Evolutionary conservation across 768 basidiomycete genomes (phyloP), one percentile per base, ranked within the genome.

Genomic region (Auriscalpium orientale): DNA sequence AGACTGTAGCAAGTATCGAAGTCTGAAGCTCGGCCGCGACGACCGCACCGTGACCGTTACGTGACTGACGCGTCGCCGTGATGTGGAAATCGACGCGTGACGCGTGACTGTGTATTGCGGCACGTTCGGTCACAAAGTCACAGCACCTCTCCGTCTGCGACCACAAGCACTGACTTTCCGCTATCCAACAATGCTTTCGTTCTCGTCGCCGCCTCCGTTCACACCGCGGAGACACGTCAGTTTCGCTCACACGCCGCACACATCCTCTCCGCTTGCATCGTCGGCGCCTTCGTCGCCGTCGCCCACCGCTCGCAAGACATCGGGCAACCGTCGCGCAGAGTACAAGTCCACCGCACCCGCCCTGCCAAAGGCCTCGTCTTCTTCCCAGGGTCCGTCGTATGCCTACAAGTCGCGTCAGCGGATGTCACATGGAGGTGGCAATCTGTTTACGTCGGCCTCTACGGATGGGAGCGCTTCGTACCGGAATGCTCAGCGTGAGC

Each of bases 401-500:
- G 52, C 60, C 48, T 59, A 56, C 48, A 28, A 48, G n/a, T 58
- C 58, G 38, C 55, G 51, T 22, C 40, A 22, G 1, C 20, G 40
- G 15, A 18, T 8, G 3, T 43, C 40, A 18, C 18, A 13, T 15
- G 3, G 21, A 20, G 12, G 40, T 15, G 16, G 40, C 10, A 51
- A 35, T 11, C 37, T 35, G 15, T 38, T 35, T 20, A 43, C 35
- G 21, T 43, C 52, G 5, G 16, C 52, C 46, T 55, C 47, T 5
- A 13, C n/a, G 21, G 46, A 13, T 20, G 46, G 21, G 28, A 33
- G 7, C 21, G 52, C 45, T 64, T 13, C 66, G 58, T 35, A 56
- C 55, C 36, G 36, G 33, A 15, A 54, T 67, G 33, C 53, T 67
- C 28, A 28, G 15, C 62, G 66, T 9, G 61, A 65, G 22, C 59